Percentiles rank a stretch among this genome's conserved stretches.
Conservation (phyloP, 345 rosid species). For the Hibiscus tridactylites region DNA sequence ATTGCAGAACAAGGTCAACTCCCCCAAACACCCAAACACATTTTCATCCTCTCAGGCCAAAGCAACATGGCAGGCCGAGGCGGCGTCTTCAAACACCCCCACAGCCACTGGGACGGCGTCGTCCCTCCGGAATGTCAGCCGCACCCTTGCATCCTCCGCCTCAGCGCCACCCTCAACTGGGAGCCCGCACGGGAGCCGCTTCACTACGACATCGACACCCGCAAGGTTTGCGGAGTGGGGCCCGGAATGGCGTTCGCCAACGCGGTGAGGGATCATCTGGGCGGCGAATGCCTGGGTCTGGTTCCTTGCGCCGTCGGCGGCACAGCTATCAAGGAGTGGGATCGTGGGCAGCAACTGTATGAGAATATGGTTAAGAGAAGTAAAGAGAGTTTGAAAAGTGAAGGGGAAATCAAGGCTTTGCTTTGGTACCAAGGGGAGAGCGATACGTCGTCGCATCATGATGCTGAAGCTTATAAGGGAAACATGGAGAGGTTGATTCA, state of each 20-base stretch:
- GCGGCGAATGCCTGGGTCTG: slow-evolving; percentile 29
- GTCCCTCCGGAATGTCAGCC: slow-evolving; percentile 61
- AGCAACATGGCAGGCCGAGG: slow-evolving; percentile 97
- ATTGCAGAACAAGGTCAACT: not conserved
- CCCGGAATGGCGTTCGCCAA: slow-evolving; percentile 91
- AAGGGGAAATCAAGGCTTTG: slow-evolving; percentile 65
- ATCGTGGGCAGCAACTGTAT: slow-evolving; percentile 55
- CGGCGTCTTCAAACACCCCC: slow-evolving; percentile 35
- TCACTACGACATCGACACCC: slow-evolving; percentile 64
- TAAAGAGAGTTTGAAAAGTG: slow-evolving; percentile 43
- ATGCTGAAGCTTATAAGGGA: slow-evolving; percentile 50
- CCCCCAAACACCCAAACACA: slow-evolving; percentile 22
- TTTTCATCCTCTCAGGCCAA: slow-evolving; percentile 85
- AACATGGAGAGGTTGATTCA: slow-evolving; percentile 52
- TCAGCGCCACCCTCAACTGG: slow-evolving; percentile 56
- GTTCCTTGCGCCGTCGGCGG: slow-evolving; percentile 93
- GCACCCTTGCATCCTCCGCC: slow-evolving; percentile 48
- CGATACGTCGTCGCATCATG: slow-evolving; percentile 43
- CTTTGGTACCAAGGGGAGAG: slow-evolving; percentile 96
- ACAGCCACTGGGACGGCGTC: slow-evolving; percentile 54
- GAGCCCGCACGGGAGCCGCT: slow-evolving; percentile 67
- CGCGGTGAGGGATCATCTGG: slow-evolving; percentile 25
- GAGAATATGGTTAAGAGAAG: slow-evolving; percentile 65
- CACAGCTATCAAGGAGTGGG: slow-evolving; percentile 80
- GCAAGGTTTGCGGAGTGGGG: slow-evolving; percentile 68